Percentiles rank a stretch among this genome's conserved stretches.
These are phyloP conservation scores for Trifolium fragiferum DNA, from an alignment of 306 rosid species.

Conservation along the genomic window DNA sequence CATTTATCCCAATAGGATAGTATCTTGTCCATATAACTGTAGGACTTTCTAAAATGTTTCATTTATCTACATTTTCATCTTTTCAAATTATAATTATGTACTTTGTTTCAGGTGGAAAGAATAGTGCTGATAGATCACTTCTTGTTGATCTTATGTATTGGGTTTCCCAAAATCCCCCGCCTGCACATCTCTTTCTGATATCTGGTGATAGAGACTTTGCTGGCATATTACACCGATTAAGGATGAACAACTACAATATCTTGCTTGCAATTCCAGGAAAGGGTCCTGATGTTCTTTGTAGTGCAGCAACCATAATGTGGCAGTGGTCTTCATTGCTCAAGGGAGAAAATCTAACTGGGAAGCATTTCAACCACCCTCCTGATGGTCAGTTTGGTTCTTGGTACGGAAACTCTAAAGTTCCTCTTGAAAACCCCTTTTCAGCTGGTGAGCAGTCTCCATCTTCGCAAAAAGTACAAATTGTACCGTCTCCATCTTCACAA, in stretches of 20 bases:
- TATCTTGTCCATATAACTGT: slow-evolving; percentile 11
- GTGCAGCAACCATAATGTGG: slow-evolving; percentile 96
- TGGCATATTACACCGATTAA: slow-evolving; percentile 67
- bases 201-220: slow-evolving; percentile 84
- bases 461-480: slow-evolving; percentile 40
- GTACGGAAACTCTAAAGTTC: slow-evolving; percentile 70
- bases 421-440: slow-evolving; percentile 65
- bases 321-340: slow-evolving; percentile 73
- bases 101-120: slow-evolving; percentile 77
- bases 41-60: slow-evolving; percentile 4
- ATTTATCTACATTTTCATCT: slow-evolving; percentile 11
- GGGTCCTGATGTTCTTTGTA: slow-evolving; percentile 67
- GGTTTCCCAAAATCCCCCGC: slow-evolving; percentile 97
- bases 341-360: slow-evolving; percentile 74
- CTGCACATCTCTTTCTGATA: slow-evolving; percentile 88
- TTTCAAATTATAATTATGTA: slow-evolving; percentile 16
- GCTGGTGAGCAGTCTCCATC: slow-evolving; percentile 42
- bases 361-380: slow-evolving; percentile 79
- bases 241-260: slow-evolving; percentile 90
- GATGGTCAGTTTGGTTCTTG: slow-evolving; percentile 78
- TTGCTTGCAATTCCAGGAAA: slow-evolving; percentile 65
- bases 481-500: slow-evolving; percentile 40
- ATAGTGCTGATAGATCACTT: slow-evolving; percentile 82
- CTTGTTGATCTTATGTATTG: slow-evolving; percentile 80
- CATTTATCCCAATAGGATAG: background rate